Conservation (phyloP, 805 yeast species). For the Myxozyma geophila region DNA sequence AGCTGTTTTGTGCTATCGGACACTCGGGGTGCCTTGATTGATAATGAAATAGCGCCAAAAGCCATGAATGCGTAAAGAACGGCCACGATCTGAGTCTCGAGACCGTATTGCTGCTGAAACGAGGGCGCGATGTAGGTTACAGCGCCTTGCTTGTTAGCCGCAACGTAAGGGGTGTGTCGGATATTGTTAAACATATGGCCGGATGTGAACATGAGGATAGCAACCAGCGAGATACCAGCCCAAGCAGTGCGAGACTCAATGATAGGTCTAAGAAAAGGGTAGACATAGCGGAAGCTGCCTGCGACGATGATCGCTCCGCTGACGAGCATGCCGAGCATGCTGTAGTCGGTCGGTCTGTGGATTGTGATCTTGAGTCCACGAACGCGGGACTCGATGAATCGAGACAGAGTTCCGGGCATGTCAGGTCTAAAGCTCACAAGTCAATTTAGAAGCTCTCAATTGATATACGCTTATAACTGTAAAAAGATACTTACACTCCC, state of each 20-base stretch:
- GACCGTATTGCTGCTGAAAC: constrained; percentile 77
- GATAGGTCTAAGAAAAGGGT: constrained; percentile 28
- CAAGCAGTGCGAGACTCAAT: constrained; percentile 50
- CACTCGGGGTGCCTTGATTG: constrained; percentile 60
- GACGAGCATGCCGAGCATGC: constrained; percentile 28
- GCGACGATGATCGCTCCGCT: constrained; percentile 13
- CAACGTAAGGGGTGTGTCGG: constrained; percentile 64
- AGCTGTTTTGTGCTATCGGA: constrained; percentile 54
- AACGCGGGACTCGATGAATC: constrained; percentile 23
- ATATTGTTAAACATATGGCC: constrained; percentile 96
- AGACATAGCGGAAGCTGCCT: constrained; percentile 17
- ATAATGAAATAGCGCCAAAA: constrained; percentile 60
- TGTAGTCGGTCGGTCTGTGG: constrained; percentile 45
- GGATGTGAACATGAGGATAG: constrained; percentile 71
- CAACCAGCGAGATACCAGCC: constrained; percentile 68
- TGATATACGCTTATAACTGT: neutral
- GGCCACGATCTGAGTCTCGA: constrained; percentile 86
- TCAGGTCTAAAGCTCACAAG: constrained; percentile 17
- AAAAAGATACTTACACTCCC: constrained; percentile 35
- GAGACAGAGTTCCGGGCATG: constrained; percentile 19
- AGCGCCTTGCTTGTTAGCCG: constrained; percentile 49
- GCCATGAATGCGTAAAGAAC: constrained; percentile 66
- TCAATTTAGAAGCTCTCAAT: neutral
- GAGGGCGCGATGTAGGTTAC: constrained; percentile 63
- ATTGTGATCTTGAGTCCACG: constrained; percentile 37